phyloP scores from a whole-genome alignment of 139 green algal genomes.

The Raphidocelis subcapitata region DNA sequence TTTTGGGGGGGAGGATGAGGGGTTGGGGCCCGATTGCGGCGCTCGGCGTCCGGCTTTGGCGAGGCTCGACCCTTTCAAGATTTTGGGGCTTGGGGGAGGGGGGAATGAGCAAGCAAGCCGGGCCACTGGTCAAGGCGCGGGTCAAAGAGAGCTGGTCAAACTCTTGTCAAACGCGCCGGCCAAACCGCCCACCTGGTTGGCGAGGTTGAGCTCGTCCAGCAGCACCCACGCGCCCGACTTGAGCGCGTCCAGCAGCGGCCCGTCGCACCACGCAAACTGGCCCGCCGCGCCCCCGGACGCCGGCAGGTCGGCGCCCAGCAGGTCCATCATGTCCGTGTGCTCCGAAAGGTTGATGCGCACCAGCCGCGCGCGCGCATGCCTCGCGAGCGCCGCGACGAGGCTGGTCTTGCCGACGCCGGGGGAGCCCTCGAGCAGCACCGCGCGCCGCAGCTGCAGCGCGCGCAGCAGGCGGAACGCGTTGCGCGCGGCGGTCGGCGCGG shows the following conservation, averaged over 20 bases:
- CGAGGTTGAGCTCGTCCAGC: constrained; percentile 99
- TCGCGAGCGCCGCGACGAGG: constrained; percentile 85
- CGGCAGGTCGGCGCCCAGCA: constrained; percentile 96
- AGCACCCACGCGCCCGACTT: constrained; percentile 92
- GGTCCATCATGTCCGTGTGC: constrained; percentile 99
- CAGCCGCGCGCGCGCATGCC: constrained; percentile 56
- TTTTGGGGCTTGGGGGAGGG: too few species aligned
- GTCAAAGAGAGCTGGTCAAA: too few species aligned
- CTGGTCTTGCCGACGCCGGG: constrained; percentile 97
- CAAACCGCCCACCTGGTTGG: too few species aligned
- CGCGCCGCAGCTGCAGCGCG: constrained; percentile 82
- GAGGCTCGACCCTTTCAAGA: too few species aligned
- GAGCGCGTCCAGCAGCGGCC: constrained; percentile 90
- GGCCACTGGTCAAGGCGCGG: too few species aligned
- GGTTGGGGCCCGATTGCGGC: too few species aligned
- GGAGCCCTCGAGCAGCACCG: constrained; percentile 93
- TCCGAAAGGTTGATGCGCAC: constrained; percentile 97
- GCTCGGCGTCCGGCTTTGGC: too few species aligned
- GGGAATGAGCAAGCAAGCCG: too few species aligned
- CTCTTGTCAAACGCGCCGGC: too few species aligned
- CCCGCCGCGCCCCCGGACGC: constrained; percentile 75
- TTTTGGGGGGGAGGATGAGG: too few species aligned
- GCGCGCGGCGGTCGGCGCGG: constrained; percentile 79
- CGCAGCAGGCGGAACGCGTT: constrained; percentile 92
- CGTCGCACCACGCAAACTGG: constrained; percentile 93